phyloP scores from a whole-genome alignment of 805 yeast species.

The Kuraishia piskuri region DNA sequence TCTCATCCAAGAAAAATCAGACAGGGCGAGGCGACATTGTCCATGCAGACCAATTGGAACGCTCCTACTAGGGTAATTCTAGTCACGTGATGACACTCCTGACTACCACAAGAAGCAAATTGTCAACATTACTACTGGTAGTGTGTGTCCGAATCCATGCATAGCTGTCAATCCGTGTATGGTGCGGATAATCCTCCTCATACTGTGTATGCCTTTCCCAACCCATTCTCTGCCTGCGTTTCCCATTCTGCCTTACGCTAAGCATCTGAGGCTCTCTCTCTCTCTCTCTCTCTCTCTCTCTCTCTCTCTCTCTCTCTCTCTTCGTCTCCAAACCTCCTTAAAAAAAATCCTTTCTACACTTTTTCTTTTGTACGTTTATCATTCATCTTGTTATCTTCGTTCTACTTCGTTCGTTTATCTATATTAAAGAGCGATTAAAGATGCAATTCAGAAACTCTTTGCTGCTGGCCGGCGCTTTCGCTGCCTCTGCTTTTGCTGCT shows the following conservation, averaged over 20 bases:
- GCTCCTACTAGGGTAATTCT: not conserved
- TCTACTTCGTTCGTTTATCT: slow-evolving; percentile 6
- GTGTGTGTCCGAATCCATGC: not conserved
- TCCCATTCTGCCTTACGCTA: no score
- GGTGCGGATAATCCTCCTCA: not conserved
- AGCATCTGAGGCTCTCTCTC: no score
- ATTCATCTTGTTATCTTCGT: not conserved
- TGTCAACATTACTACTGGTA: not conserved
- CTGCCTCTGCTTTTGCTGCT: slow-evolving; percentile 37
- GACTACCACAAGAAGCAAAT: not conserved
- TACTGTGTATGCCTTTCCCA: not conserved
- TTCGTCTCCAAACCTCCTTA: not conserved
- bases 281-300: not conserved
- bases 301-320: not conserved
- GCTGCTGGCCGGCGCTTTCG: slow-evolving; percentile 38
- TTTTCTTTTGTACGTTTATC: slow-evolving; percentile 2
- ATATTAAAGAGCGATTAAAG: slow-evolving; percentile 3
- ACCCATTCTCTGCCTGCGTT: not conserved
- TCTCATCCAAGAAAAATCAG: no score
- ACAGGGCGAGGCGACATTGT: not conserved
- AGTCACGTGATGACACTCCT: not conserved
- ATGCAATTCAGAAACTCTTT: slow-evolving; percentile 49
- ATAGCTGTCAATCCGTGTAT: not conserved
- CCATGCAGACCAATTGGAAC: not conserved
- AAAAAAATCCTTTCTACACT: not conserved